Evolutionary conservation across 257 asterid species (phyloP).

Genomic region (Solanum clarkiae): DNA sequence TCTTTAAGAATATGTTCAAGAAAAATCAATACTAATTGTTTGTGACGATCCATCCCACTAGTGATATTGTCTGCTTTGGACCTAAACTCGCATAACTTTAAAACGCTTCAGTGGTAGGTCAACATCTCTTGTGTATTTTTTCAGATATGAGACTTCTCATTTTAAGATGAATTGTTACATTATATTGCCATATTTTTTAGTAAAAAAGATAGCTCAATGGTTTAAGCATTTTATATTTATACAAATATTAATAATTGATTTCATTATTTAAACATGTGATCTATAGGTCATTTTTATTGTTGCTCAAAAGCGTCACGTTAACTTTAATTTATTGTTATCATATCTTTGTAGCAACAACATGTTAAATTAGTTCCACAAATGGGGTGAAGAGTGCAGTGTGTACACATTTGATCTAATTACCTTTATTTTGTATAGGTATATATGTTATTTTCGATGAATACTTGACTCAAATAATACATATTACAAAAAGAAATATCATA

Average conservation of each 20-base stretch:
- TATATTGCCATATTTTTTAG: neutral
- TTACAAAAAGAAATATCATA: neutral
- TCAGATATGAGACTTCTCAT: no score
- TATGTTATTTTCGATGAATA: neutral
- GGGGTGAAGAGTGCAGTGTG: neutral
- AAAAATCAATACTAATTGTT: no score
- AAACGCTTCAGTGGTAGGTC: no score
- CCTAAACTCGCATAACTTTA: no score
- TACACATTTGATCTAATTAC: neutral
- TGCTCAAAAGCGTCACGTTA: neutral
- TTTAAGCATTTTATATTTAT: neutral
- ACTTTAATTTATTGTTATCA: neutral
- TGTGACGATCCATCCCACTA: no score
- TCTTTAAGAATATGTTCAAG: no score
- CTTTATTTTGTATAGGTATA: neutral
- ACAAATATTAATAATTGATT: neutral
- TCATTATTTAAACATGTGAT: neutral
- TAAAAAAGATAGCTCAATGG: neutral
- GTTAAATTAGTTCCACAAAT: neutral
- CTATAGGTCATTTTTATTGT: neutral
- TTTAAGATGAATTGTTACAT: no score
- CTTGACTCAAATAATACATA: neutral
- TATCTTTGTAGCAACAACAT: neutral
- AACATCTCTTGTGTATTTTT: no score
- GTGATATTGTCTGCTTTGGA: no score